A percentile compares a stretch with the other conserved stretches of the same genome.
These are phyloP conservation scores for Pontederia crassipes DNA, from an alignment of 176 grass and related monocot genomes.

Conservation along the genomic window DNA sequence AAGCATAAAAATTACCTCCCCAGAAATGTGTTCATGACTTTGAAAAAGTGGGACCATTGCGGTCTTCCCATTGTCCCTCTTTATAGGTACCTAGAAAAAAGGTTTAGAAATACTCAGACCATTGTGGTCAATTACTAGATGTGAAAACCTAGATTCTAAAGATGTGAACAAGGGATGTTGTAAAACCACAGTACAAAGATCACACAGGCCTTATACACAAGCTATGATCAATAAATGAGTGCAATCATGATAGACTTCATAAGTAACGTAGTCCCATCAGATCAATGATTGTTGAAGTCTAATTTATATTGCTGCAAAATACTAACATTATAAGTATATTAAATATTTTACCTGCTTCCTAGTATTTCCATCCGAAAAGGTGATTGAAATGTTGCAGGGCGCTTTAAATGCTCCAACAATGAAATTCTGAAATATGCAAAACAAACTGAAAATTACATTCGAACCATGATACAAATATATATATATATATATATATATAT, in stretches of 20 bases:
- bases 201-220: too few species aligned
- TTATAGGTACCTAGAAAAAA: constrained; percentile 16
- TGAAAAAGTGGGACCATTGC: constrained; percentile 20
- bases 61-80: constrained; percentile 23
- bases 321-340: neutral
- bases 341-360: constrained; percentile 17
- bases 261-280: too few species aligned
- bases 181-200: too few species aligned
- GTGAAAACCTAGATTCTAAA: neutral
- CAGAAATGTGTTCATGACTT: constrained; percentile 20
- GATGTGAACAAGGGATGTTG: neutral
- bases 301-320: neutral
- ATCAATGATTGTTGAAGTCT: too few species aligned
- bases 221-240: too few species aligned
- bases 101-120: neutral
- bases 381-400: constrained; percentile 12
- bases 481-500: too few species aligned
- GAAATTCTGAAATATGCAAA: constrained; percentile 21
- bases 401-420: constrained; percentile 24
- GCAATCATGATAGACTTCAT: too few species aligned
- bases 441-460: neutral
- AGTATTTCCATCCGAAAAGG: constrained; percentile 19
- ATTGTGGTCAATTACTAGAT: neutral
- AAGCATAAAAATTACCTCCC: constrained; percentile 22
- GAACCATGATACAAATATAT: neutral